Percentiles rank a stretch among this genome's conserved stretches.
Evolutionary conservation across 192 early-diverging fungal genomes (phyloP).

Genomic region (Backusella macrospora): DNA sequence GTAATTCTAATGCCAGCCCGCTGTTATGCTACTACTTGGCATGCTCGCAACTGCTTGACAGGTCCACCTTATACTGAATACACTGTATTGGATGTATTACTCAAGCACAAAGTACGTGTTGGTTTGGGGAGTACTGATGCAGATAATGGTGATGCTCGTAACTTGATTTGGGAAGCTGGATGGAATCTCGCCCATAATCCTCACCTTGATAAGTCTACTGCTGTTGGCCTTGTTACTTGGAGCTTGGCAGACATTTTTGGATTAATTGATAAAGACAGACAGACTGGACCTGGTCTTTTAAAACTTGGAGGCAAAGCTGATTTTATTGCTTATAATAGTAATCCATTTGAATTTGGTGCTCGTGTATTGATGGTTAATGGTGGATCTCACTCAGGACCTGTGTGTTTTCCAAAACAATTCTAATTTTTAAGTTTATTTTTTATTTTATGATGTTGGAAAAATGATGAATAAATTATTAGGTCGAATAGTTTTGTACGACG

Average conservation of each 20-base stretch:
- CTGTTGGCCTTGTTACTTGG: constrained; percentile 79
- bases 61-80: constrained; percentile 53
- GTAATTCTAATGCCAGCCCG: constrained; percentile 67
- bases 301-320: constrained; percentile 40
- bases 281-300: constrained; percentile 23
- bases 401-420: constrained; percentile 21
- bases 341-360: constrained; percentile 69
- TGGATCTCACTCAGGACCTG: constrained; percentile 44
- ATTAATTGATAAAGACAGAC: constrained; percentile 29
- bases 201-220: constrained; percentile 52
- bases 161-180: constrained; percentile 78
- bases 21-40: constrained; percentile 64
- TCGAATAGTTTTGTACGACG: not conserved
- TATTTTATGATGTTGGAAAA: not conserved
- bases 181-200: constrained; percentile 45
- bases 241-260: constrained; percentile 70
- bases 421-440: not conserved
- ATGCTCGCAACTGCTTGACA: constrained; percentile 59
- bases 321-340: constrained; percentile 69
- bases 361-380: constrained; percentile 61
- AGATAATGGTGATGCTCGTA: constrained; percentile 58
- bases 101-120: constrained; percentile 59
- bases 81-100: constrained; percentile 57
- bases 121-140: constrained; percentile 55
- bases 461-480: not conserved